Conservation (phyloP, 75 land plant species). For the Isoetes taiwanensis region DNA sequence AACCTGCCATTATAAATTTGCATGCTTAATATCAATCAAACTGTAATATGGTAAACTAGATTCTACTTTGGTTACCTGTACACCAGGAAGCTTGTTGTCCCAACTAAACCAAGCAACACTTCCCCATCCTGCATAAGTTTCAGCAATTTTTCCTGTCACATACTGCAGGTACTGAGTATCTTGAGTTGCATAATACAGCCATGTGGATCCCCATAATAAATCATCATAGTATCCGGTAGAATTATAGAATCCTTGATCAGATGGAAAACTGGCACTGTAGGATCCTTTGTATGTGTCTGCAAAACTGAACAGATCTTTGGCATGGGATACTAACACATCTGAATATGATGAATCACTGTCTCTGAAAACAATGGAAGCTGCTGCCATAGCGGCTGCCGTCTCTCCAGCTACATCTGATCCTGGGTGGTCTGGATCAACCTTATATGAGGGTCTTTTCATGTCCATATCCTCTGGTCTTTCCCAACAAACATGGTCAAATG, state of each 20-base stretch:
- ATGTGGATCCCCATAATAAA: conserved; percentile 87
- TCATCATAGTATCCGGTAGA: conserved; percentile 90
- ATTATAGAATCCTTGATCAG: conserved; percentile 57
- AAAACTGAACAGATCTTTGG: conserved; percentile 64
- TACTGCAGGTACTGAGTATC: conserved; percentile 46
- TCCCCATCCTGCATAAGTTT: conserved; percentile 64
- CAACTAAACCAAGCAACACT: conserved; percentile 93
- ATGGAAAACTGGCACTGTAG: conserved; percentile 54
- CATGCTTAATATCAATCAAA: no score
- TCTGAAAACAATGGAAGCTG: conserved; percentile 86
- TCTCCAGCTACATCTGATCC: conserved; percentile 93
- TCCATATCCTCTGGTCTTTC: conserved; percentile 64
- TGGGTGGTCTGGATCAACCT: conserved; percentile 42
- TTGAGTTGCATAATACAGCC: conserved; percentile 88
- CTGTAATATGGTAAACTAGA: no score
- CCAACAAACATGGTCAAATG: conserved; percentile 85
- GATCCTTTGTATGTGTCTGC: conserved; percentile 46
- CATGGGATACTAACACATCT: conserved; percentile 51
- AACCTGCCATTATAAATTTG: no score
- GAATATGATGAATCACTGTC: conserved; percentile 44
- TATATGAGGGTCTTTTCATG: conserved; percentile 53
- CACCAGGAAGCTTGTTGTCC: conserved; percentile 88
- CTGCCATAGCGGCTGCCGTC: conserved; percentile 73
- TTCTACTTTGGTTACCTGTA: no score
- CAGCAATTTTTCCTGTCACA: conserved; percentile 54